A percentile compares a stretch with the other conserved stretches of the same genome.
Evolutionary conservation across 495 filamentous ascomycete genomes (phyloP).

Genomic region (Hyaloscypha hepaticicola): DNA sequence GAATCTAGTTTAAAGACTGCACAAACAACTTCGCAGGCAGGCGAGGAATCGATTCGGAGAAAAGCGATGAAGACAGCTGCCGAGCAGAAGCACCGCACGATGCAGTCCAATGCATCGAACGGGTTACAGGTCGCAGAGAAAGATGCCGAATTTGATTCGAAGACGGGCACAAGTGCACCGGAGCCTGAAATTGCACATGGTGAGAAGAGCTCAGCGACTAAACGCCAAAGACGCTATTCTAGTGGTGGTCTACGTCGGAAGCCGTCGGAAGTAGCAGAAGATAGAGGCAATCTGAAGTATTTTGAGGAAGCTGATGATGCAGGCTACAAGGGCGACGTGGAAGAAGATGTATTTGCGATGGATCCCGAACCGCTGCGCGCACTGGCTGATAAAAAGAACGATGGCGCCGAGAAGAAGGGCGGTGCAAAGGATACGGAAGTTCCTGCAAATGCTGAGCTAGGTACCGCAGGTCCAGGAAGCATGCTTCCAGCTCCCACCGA

Average conservation of each 20-base stretch:
- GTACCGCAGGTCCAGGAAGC: neutral
- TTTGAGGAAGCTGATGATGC: slow-evolving; percentile 75
- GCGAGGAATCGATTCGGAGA: slow-evolving; percentile 29
- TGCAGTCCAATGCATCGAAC: neutral
- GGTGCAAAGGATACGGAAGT: neutral
- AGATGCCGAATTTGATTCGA: slow-evolving; percentile 36
- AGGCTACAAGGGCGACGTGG: slow-evolving; percentile 75
- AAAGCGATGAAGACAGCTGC: slow-evolving; percentile 30
- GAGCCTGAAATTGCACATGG: slow-evolving; percentile 48
- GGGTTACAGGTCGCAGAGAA: slow-evolving; percentile 19
- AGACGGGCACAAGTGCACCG: slow-evolving; percentile 55
- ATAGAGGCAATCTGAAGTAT: slow-evolving; percentile 71
- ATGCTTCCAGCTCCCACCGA: slow-evolving; percentile 15
- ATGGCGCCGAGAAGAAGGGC: neutral
- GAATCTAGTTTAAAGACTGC: slow-evolving; percentile 31
- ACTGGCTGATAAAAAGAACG: neutral
- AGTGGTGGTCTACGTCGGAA: slow-evolving; percentile 72
- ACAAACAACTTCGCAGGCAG: slow-evolving; percentile 8
- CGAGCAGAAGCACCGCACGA: slow-evolving; percentile 10
- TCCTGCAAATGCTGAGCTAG: neutral
- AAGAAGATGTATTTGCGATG: slow-evolving; percentile 75
- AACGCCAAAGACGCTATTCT: slow-evolving; percentile 68
- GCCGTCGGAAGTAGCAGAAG: slow-evolving; percentile 60
- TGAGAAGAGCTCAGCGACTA: slow-evolving; percentile 35
- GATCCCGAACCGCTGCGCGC: slow-evolving; percentile 50